Base-by-base conservation (phyloP, 2,329 filamentous ascomycete genomes). In the Colletotrichum paranaense region DNA sequence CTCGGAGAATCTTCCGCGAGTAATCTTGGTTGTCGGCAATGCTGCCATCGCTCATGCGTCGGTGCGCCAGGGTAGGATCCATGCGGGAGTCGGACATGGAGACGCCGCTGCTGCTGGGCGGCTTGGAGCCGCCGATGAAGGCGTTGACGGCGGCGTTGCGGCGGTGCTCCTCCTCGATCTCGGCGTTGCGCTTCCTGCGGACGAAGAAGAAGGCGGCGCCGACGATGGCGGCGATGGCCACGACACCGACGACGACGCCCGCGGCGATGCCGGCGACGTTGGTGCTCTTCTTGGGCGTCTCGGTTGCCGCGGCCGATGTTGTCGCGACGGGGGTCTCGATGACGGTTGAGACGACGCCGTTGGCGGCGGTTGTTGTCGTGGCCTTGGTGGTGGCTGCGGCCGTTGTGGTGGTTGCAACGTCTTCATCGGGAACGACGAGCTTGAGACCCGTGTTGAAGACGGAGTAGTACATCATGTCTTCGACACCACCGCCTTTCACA, bases 1-100 rank as follows among this genome's bases (percentile, higher is more conserved):
- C 96, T 91, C 97, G 94, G 80, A 98, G 90, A 84, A 98, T 98
- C 85, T 94, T 93, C 85, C 96, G 92, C 75, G 96, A 98, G 86
- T 98, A 98, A 83, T 98, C 96, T 84, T 97, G 92, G 84, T 98
- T 97, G 82, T 98, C 96, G 65, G 95, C 96, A 82, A 98, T 98
- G 83, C 95, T 98, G 77, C 96, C 96, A 79, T 97, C 94, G 84
- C 96, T 98, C 86, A 96, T 90, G 83, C 95, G 91, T 80, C 95
- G 89, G 78, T 95, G 91, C 72, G 93, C 92, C 89, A 97, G 92
- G 76, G 95, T 92, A 8, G 95, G 95, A 76, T 98, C 96, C 70
- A 98, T 91, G 68, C 96, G 91, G 55, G 94, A 92, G 81, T 98
- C 96, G 16, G 91, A 91, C 84, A 94, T 92, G 11, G 94, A 94